Conservation (phyloP, 2,329 filamentous ascomycete genomes). For the Aspergillus tamarii region DNA sequence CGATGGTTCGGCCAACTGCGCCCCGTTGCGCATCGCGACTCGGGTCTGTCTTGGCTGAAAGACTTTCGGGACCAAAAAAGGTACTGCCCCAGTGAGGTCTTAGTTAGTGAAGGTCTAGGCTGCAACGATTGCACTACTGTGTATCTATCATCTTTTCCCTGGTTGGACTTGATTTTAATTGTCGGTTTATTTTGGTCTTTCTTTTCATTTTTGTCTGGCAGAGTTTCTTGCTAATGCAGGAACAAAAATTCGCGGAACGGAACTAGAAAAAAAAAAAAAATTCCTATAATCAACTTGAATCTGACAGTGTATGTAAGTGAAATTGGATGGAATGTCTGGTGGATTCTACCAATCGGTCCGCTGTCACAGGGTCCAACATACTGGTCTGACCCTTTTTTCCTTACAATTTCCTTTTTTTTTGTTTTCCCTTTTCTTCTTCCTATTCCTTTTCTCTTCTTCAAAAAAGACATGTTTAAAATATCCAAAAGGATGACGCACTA, state of each 20-base stretch:
- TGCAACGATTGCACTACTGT: neutral
- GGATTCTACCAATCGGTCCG: slow-evolving; percentile 2
- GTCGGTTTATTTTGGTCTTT: neutral
- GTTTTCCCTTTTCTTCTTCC: neutral
- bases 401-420: too few relatives aligned
- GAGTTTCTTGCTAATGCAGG: neutral
- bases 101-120: neutral
- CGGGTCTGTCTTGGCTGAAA: neutral
- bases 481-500: neutral
- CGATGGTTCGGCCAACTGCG: slow-evolving; percentile 2
- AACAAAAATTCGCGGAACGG: neutral
- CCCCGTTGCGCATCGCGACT: neutral
- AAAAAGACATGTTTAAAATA: neutral
- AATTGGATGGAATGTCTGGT: slow-evolving; percentile 15
- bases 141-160: neutral
- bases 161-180: neutral
- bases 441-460: neutral
- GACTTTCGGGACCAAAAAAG: neutral
- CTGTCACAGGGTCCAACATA: slow-evolving; percentile 10
- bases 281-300: slow-evolving; percentile 16
- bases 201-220: neutral
- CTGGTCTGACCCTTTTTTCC: neutral
- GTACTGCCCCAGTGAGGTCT: neutral
- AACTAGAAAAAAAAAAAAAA: neutral
- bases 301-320: slow-evolving; percentile 9